phyloP scores from a whole-genome alignment of 2,329 filamentous ascomycete genomes.

The Penicillium sp. region DNA sequence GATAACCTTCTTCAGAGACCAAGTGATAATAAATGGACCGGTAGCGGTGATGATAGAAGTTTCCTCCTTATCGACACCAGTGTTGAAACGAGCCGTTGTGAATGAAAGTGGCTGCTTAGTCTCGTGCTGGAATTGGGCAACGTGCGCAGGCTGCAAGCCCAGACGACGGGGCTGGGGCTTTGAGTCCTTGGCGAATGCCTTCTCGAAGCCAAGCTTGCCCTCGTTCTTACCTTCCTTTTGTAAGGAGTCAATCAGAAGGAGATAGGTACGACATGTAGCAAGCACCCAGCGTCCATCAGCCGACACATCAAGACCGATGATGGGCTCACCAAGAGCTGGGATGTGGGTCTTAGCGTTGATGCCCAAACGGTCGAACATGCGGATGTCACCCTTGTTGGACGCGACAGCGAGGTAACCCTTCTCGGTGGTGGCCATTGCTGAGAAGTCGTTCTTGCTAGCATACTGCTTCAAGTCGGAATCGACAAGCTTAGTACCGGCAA shows the following conservation, averaged over 20 bases:
- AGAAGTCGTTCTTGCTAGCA: constrained; percentile 95
- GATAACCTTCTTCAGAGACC: constrained; percentile 89
- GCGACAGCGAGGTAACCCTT: constrained; percentile 97
- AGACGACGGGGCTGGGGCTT: constrained; percentile 93
- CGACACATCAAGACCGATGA: constrained; percentile 91
- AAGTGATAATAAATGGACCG: constrained; percentile 94
- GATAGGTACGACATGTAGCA: constrained; percentile 89
- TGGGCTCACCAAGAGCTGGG: constrained; percentile 89
- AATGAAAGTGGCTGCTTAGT: constrained; percentile 84
- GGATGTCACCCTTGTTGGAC: constrained; percentile 96
- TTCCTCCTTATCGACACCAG: constrained; percentile 75
- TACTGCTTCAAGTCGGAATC: constrained; percentile 95
- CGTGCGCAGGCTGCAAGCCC: constrained; percentile 83
- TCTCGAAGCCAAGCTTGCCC: constrained; percentile 97
- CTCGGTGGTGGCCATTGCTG: constrained; percentile 87
- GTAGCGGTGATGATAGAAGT: constrained; percentile 96
- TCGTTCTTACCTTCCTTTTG: constrained; percentile 95
- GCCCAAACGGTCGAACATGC: constrained; percentile 91
- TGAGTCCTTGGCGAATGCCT: constrained; percentile 83
- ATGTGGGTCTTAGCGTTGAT: constrained; percentile 98
- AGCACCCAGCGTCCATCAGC: constrained; percentile 95
- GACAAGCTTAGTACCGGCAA: constrained; percentile 88
- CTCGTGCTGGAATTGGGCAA: constrained; percentile 96
- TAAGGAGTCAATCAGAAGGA: constrained; percentile 86
- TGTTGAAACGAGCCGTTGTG: constrained; percentile 92